Conservation (phyloP, 768 basidiomycete genomes). For the Sarcodon sp. region DNA sequence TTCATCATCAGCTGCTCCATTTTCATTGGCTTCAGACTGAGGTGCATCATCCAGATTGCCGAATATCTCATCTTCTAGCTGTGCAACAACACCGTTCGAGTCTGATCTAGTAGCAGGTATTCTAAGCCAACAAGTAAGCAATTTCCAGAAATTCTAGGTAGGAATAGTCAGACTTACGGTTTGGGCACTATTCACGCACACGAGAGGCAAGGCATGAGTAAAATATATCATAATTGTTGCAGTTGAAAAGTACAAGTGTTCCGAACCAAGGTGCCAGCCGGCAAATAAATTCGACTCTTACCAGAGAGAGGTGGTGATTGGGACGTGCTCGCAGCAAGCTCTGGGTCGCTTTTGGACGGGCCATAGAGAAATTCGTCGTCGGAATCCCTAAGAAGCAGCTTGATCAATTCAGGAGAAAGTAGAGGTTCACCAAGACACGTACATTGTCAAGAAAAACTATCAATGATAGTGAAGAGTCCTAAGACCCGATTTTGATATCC, state of each 20-base stretch:
- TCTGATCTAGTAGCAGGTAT: neutral
- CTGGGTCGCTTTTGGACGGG: neutral
- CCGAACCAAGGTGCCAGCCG: neutral
- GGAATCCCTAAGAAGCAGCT: neutral
- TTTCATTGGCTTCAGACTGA: conserved; percentile 12
- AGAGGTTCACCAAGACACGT: no score
- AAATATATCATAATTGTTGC: neutral
- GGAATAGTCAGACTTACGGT: neutral
- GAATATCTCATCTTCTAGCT: conserved; percentile 28
- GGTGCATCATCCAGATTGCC: conserved; percentile 12
- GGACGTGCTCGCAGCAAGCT: neutral
- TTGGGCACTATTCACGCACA: neutral
- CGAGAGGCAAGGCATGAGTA: neutral
- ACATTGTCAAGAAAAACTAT: no score
- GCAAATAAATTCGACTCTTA: neutral
- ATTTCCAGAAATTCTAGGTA: neutral
- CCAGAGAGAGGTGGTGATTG: neutral
- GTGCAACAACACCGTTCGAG: conserved; percentile 34
- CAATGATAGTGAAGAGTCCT: no score
- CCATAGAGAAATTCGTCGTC: neutral
- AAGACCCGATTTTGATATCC: no score
- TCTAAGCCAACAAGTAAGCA: neutral
- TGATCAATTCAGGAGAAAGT: no score
- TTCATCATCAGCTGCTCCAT: conserved; percentile 18
- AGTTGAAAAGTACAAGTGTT: neutral